Evolutionary conservation across 2,329 filamentous ascomycete genomes (phyloP), one percentile per base, ranked within the genome.

Genomic region (Diaporthe sp.): DNA sequence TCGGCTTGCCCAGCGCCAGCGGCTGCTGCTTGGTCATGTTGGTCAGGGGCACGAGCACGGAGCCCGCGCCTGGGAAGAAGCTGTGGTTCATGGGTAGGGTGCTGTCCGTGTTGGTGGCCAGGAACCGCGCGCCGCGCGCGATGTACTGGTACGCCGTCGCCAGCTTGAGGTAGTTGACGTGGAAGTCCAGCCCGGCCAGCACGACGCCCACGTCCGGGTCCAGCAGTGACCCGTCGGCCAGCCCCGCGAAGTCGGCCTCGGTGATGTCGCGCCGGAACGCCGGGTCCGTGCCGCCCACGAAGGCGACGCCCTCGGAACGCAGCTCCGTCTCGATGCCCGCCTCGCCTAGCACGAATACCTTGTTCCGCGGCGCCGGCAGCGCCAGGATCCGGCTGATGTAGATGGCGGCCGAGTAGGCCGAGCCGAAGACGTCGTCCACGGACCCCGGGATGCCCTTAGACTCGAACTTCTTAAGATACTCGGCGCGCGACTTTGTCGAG

Each of bases 371-470:
- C 4, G 90, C 85, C 3, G 93, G 92, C 5, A 97, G 91, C 79
- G 94, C 89, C 79, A 99, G 90, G 84, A 99, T 98, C 78, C 96
- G 94, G 13, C 95, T 93, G 82, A 99, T 98, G 88, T 99, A 99
- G 83, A 99, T 93, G 77, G 96, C 94, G 55, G 97, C 93, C 78
- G 95, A 98, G 89, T 99, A 99, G 53, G 96, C 94, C 12, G 96
- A 98, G 77, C 95, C 95, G 83, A 99, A 99, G 79, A 99, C 94
- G 86, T 99, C 97, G 82, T 98, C 95, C 58, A 94, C 91, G 75
- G 91, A 88, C 79, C 92, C 92, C 1, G 94, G 93, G 80, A 99
- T 98, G 62, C 94, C 94, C 82, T 98, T 89, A 72, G 87, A 87
- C 62, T 94, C 91, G 76, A 99, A 93, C 82, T 98, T 99, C 87